phyloP scores from a whole-genome alignment of 345 rosid species.

The Mercurialis annua region DNA sequence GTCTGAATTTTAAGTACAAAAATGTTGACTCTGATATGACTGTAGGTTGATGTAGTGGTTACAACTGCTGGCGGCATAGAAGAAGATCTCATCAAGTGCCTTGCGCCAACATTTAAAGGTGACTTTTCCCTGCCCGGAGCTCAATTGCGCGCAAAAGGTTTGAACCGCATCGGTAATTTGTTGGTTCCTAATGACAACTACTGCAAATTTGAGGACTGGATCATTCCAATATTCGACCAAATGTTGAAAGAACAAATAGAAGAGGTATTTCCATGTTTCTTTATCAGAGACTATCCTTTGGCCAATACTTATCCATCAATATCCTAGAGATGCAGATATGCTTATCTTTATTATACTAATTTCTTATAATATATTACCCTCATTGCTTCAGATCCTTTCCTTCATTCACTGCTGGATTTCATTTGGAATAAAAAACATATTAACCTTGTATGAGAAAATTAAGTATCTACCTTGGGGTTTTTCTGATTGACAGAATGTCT shows the following conservation, averaged over 20 bases:
- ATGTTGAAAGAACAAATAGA: constrained; percentile 89
- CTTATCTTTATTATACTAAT: background rate
- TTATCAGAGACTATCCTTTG: background rate
- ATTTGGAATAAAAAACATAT: background rate
- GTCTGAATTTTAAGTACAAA: constrained; percentile 5
- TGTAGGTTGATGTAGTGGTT: constrained; percentile 89
- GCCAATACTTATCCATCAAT: background rate
- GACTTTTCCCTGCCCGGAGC: constrained; percentile 83
- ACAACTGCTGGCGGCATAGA: constrained; percentile 97
- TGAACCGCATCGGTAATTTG: constrained; percentile 91
- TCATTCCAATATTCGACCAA: constrained; percentile 79
- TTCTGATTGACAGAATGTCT: constrained; percentile 42
- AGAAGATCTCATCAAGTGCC: constrained; percentile 95
- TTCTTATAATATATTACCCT: background rate
- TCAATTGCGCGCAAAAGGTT: constrained; percentile 68
- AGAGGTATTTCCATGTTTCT: constrained; percentile 72
- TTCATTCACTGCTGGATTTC: background rate
- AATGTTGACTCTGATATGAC: constrained; percentile 14
- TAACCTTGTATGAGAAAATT: constrained; percentile 4
- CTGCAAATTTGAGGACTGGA: constrained; percentile 98
- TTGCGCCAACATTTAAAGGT: constrained; percentile 87
- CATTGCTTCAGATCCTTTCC: background rate
- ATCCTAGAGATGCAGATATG: background rate
- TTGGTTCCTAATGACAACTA: constrained; percentile 92
- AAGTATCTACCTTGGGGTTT: constrained; percentile 6